phyloP scores from a whole-genome alignment of 140 eudicot species.

The Flaveria floridana region DNA sequence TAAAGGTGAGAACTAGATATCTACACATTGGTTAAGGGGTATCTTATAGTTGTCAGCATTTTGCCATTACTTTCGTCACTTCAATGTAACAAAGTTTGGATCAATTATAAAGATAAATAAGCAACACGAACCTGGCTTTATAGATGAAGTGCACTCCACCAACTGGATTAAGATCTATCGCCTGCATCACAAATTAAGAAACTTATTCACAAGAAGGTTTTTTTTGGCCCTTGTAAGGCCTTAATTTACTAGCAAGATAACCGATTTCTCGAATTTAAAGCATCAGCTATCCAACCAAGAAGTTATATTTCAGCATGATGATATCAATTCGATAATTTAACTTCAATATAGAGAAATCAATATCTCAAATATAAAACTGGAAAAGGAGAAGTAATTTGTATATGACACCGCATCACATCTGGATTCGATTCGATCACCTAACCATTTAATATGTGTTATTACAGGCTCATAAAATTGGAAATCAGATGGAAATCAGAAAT shows the following conservation, averaged over 20 bases:
- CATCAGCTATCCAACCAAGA: neutral
- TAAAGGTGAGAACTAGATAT: conserved; percentile 4
- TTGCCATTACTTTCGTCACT: neutral
- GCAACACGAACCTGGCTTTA: conserved; percentile 56
- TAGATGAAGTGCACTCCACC: conserved; percentile 68
- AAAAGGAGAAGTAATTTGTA: neutral
- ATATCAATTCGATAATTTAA: neutral
- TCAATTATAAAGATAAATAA: conserved; percentile 9
- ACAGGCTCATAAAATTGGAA: too few species aligned
- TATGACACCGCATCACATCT: too few species aligned
- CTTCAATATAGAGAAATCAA: neutral
- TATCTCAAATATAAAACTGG: neutral
- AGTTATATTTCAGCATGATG: neutral
- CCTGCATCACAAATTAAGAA: conserved; percentile 51
- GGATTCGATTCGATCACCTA: too few species aligned
- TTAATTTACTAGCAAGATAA: neutral
- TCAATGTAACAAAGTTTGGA: neutral
- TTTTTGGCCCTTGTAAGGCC: neutral
- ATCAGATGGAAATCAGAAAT: too few species aligned
- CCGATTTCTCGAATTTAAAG: neutral
- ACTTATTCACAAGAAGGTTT: conserved; percentile 4
- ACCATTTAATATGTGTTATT: too few species aligned
- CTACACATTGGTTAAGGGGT: conserved; percentile 4
- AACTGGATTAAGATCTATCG: conserved; percentile 63
- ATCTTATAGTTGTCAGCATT: neutral